Evolutionary conservation across 768 basidiomycete genomes (phyloP).

Genomic region (Agrocybe praecox): DNA sequence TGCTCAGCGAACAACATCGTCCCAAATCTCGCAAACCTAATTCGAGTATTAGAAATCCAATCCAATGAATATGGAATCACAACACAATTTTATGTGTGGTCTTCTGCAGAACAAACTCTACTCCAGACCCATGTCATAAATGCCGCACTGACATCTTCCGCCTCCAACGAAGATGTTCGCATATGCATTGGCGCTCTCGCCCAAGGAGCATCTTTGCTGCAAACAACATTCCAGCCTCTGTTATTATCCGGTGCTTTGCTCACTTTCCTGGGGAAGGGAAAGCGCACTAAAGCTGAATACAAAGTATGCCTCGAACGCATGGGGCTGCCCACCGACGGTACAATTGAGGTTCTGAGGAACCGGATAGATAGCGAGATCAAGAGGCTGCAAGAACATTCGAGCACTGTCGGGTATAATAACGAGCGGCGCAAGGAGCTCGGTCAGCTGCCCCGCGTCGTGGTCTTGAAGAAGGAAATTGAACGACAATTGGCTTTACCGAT

Average conservation of each 20-base stretch:
- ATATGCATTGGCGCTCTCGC: slow-evolving; percentile 52
- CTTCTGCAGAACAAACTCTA: slow-evolving; percentile 36
- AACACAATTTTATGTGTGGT: slow-evolving; percentile 53
- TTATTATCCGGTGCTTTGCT: slow-evolving; percentile 47
- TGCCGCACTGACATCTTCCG: slow-evolving; percentile 36
- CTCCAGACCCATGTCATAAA: slow-evolving; percentile 45
- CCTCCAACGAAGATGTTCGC: slow-evolving; percentile 35
- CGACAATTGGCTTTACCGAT: slow-evolving; percentile 46
- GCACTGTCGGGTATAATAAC: slow-evolving; percentile 15
- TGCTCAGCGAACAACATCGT: slow-evolving; percentile 34
- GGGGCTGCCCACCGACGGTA: slow-evolving; percentile 37
- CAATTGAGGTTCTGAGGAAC: slow-evolving; percentile 35
- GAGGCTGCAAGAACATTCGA: slow-evolving; percentile 31
- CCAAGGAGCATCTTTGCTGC: slow-evolving; percentile 49
- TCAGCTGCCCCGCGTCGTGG: slow-evolving; percentile 44
- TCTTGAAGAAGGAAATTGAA: slow-evolving; percentile 47
- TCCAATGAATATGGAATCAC: slow-evolving; percentile 19
- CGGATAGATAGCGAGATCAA: slow-evolving; percentile 38
- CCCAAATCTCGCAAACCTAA: slow-evolving; percentile 34
- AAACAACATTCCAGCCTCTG: slow-evolving; percentile 50
- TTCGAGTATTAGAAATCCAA: slow-evolving; percentile 33
- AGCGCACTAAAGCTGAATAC: slow-evolving; percentile 36
- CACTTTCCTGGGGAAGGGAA: slow-evolving; percentile 40
- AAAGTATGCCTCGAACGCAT: slow-evolving; percentile 42
- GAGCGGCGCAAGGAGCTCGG: slow-evolving; percentile 39